Evolutionary conservation across 495 filamentous ascomycete genomes (phyloP), one percentile per base, ranked within the genome.

Genomic region (Daldinia loculata): DNA sequence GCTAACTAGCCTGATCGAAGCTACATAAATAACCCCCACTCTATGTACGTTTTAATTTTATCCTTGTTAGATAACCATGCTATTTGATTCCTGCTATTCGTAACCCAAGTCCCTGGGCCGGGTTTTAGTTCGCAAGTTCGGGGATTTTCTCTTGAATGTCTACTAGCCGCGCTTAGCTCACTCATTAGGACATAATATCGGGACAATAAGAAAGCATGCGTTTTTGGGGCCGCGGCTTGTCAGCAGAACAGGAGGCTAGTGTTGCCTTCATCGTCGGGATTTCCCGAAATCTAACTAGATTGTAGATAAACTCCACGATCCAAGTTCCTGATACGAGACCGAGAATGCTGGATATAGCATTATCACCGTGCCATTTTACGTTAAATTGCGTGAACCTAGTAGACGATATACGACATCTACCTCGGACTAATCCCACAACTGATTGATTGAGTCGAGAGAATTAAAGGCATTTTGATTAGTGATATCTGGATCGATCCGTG

Each of bases 101-200:
- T 58, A 17, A 22, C 63, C 53, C 53, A 48, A 38, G 56, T 67
- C 56, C 64, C 26, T 67, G 17, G 48, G 56, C 19, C 57, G 9
- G 7, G 4, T 12, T 12, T 26, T n/a, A 34, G 45, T 32, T n/a
- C 9, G 8, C 4, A 11, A 22, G 8, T 14, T 24, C 17, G 43
- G 43, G 8, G 38, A 22, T 9, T 11, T 24, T 48, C 19, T 24
- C 17, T 48, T 9, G 43, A 24, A 4, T 19, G 22, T 48, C n/a
- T 12, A 48, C 17, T 48, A 48, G 0, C 15, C 3, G n/a, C 19
- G 39, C 43, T 22, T 48, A 19, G 43, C 17, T 19, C 43, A 48
- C 19, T 24, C 9, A 22, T 24, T 9, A 24, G 43, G 17, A 9
- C 43, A 48, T 41, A 41, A 41, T 24, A 11, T 24, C 43, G 43